Evolutionary conservation across 345 rosid species (phyloP), one percentile per base, ranked within the genome.

Genomic region (Gossypium thurberi): DNA sequence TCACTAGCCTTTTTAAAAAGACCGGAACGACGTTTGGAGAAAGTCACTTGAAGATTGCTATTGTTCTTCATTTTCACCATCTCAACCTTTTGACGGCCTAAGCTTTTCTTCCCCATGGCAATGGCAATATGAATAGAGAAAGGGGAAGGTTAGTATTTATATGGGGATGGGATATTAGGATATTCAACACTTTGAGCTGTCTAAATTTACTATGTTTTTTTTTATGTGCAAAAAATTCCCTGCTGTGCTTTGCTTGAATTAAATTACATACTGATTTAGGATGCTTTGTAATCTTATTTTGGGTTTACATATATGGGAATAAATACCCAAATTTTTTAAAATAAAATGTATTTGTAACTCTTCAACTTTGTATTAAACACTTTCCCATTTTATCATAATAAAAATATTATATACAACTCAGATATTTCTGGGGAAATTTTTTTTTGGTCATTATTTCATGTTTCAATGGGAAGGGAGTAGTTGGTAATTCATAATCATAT

Each of bases 1-100:
- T 82, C 82, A 15, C 86, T 81, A 3, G 84, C 88, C 68, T 85
- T 82, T 26, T 80, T 85, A 55, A 85, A 80, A 0, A 87, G 59
- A 11, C 84, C 87, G 0, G 72, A 12, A 21, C 77, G 62, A 26
- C 84, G 73, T 72, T 82, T 85, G 0, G 82, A 82, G 57, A 87
- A 87, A 13, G 83, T 85, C 2, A 77, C 83, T 33, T 81, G 80
- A 26, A 74, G 86, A 78, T 79, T 53, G 57, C 65, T 79, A 9
- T 75, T 77, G 2, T 84, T 75, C 0, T 69, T 60, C 79, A 81
- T 81, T 57, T 71, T 77, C 70, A 40, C 82, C 81, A 83, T 80
- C 57, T 80, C 78, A 37, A 83, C 74, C 78, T 76, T 81, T 63
- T 71, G 84, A 17, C 84, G 77, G 20, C 84, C 87, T 66, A 42